Evolutionary conservation across 306 rosid genomes (phyloP).

Genomic region (Coriaria nepalensis): DNA sequence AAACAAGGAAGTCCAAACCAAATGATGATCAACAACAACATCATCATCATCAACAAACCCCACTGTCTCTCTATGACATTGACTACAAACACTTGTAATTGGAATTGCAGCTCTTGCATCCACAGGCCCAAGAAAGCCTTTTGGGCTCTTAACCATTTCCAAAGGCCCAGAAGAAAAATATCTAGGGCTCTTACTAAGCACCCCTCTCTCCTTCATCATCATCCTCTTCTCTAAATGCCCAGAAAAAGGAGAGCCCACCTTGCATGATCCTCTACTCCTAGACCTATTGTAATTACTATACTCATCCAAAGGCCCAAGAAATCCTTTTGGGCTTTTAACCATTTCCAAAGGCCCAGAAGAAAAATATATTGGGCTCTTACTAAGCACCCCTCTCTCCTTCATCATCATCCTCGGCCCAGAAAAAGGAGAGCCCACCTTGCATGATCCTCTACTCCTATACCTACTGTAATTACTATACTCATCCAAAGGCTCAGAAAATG

Average conservation of each 20-base stretch:
- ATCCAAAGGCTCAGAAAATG: conserved; percentile 23
- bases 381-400: conserved; percentile 14
- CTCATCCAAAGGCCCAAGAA: conserved; percentile 15
- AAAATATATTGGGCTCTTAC: conserved; percentile 19
- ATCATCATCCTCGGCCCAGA: conserved; percentile 48
- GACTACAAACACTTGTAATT: conserved; percentile 15
- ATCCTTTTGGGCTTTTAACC: conserved; percentile 21
- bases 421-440: conserved; percentile 16
- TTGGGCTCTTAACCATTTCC: conserved; percentile 32
- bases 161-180: conserved; percentile 14
- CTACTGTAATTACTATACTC: not conserved
- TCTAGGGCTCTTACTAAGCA: conserved; percentile 22
- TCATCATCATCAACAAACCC: conserved; percentile 36
- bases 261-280: conserved; percentile 16
- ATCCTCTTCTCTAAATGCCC: conserved; percentile 54
- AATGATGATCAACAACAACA: conserved; percentile 33
- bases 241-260: conserved; percentile 28
- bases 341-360: conserved; percentile 25
- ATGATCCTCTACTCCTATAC: conserved; percentile 16
- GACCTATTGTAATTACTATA: conserved; percentile 1
- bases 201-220: conserved; percentile 14
- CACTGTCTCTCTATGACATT: conserved; percentile 24
- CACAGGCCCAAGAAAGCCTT: conserved; percentile 6
- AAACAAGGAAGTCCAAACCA: conserved; percentile 71
- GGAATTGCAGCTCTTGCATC: conserved; percentile 32